Evolutionary conservation across 192 early-diverging fungal genomes (phyloP), one percentile per base, ranked within the genome.

Genomic region (Dissophora ornata): DNA sequence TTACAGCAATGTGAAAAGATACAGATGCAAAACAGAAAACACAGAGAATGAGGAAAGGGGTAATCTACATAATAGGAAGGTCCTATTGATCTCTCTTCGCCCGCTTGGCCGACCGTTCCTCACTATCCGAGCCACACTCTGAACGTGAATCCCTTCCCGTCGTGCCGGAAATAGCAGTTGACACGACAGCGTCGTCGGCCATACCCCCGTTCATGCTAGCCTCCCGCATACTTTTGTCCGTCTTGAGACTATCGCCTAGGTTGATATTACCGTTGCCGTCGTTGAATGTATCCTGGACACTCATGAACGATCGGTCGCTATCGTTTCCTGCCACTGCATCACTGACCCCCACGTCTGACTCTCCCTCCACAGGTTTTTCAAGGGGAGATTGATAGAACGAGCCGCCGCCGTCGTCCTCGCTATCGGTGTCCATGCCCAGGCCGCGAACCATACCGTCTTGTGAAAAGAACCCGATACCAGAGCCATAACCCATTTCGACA

Each of bases 371-470:
- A n/a, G n/a, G 32, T 21, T 64, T 47, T 11, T 28, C 19, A 38
- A 38, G 7, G 9, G 34, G 3, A 8, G 36, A 6, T 15, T 57
- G 38, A 11, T 24, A 10, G 12, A 12, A 38, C n/a, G 50, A 45
- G 36, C 13, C 36, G 13, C 13, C 68, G 21, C 60, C 48, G 13
- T 42, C 26, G 18, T 36, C 30, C 30, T 67, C 71, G 28, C 63
- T 67, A 21, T 77, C 73, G 2, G 73, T 77, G 36, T 77, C 73
- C 73, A 77, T 46, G 42, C 73, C 57, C 3, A 58, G 34, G 21
- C 59, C 64, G 33, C 73, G 73, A 3, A 77, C 64, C 73, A 77
- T 77, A 10, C 73, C 73, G 19, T 77, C 73, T 24, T 77, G 73
- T 28, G 73, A 77, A 67, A 77, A 77, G 57, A 77, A 41, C 10